These are phyloP conservation scores for Talaromyces thailandensis DNA, from an alignment of 495 filamentous ascomycete genomes.

Conservation along the genomic window DNA sequence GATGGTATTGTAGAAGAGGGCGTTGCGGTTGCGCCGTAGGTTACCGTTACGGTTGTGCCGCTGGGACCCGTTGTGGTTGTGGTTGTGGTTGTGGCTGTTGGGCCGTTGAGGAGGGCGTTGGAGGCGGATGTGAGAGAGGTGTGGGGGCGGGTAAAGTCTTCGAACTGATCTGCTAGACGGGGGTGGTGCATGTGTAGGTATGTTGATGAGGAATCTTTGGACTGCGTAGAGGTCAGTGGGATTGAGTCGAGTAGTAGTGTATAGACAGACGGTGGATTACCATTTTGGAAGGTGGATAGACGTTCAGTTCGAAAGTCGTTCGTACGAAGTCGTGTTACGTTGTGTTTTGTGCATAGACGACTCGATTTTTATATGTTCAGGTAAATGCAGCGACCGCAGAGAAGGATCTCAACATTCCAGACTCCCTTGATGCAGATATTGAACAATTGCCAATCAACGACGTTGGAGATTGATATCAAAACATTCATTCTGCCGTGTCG, in stretches of 20 bases:
- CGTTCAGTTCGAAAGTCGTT: no score
- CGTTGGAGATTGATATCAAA: not conserved
- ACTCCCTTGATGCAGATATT: not conserved
- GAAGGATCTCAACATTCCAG: not conserved
- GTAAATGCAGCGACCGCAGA: not conserved
- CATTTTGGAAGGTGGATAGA: no score
- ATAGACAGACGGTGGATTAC: no score
- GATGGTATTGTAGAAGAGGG: constrained; percentile 27
- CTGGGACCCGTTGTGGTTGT: constrained; percentile 8
- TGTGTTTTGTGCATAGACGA: not conserved
- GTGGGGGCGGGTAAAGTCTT: constrained; percentile 58
- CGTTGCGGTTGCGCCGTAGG: constrained; percentile 26
- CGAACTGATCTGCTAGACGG: constrained; percentile 81
- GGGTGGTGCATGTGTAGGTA: constrained; percentile 80
- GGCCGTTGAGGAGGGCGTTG: constrained; percentile 4
- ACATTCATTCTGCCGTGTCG: not conserved
- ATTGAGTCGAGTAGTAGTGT: no score
- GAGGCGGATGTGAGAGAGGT: constrained; percentile 15
- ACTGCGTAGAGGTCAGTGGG: constrained; percentile 37
- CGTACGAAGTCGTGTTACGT: no score
- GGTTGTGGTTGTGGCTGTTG: constrained; percentile 15
- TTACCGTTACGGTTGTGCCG: constrained; percentile 16
- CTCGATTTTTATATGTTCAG: not conserved
- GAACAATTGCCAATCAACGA: not conserved
- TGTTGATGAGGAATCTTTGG: constrained; percentile 82